Percentiles rank a stretch among this genome's conserved stretches.
Evolutionary conservation across 177 flowering plant genomes (phyloP).

Genomic region (Tripterygium wilfordii): DNA sequence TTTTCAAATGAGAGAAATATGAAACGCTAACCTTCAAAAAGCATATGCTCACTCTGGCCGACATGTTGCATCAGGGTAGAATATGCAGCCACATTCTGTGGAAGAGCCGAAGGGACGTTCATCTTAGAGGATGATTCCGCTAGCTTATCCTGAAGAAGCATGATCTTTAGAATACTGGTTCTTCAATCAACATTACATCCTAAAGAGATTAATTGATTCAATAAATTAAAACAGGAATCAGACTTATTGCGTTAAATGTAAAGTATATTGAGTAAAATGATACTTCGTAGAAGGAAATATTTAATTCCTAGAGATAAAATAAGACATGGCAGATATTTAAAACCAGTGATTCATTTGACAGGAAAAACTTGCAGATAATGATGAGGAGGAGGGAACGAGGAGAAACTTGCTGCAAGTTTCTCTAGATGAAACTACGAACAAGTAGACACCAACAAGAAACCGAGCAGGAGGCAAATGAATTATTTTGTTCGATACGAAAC

Average conservation of each 20-base stretch:
- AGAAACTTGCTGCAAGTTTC: too few relatives aligned
- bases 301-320: neutral
- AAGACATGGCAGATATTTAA: too few relatives aligned
- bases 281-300: too few relatives aligned
- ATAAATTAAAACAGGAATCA: constrained; percentile 10
- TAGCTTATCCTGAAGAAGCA: constrained; percentile 66
- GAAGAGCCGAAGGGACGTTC: constrained; percentile 28
- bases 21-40: constrained; percentile 54
- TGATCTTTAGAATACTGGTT: constrained; percentile 34
- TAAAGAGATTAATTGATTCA: constrained; percentile 23
- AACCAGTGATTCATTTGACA: too few relatives aligned
- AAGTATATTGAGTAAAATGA: too few relatives aligned
- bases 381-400: too few relatives aligned
- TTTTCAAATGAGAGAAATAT: neutral
- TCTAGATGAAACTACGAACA: too few relatives aligned
- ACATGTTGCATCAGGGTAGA: constrained; percentile 33
- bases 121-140: constrained; percentile 50
- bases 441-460: too few relatives aligned
- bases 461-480: too few relatives aligned
- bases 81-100: constrained; percentile 31
- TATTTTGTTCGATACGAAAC: too few relatives aligned
- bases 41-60: constrained; percentile 24
- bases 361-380: too few relatives aligned
- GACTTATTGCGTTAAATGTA: neutral
- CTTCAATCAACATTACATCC: constrained; percentile 23